Evolutionary conservation across 2,329 filamentous ascomycete genomes (phyloP), one percentile per base, ranked within the genome.

Genomic region (Paecilomyces niveus): DNA sequence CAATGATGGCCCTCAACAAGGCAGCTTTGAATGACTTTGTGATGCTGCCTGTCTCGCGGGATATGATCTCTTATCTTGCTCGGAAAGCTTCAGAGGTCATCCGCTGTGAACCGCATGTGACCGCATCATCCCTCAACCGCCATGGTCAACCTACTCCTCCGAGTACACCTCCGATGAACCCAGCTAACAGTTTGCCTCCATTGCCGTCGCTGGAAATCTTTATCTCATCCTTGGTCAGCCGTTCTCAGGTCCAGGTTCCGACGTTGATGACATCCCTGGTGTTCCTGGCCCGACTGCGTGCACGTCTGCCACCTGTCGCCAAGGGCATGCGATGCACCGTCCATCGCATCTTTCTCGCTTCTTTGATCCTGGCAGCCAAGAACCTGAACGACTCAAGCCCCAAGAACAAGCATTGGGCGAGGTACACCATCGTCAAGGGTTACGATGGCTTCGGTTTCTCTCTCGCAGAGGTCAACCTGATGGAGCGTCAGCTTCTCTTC

Each of bases 401-500:
- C 63, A 97, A 97, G 87, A 99, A 99, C 85, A 97, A 97, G 86
- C 94, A 99, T 83, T 99, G 94, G 94, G 92, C 94, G 64, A 88
- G 87, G 69, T 99, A 97, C 81, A 96, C 89, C 60, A 80, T 87
- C 68, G 87, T 96, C 66, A 83, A 82, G 62, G 85, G 84, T 57
- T 88, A 81, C 73, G 85, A 86, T 10, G 85, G 81, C 70, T 99
- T 97, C 70, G 90, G 92, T 67, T 97, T 99, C 82, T 93, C 87
- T 68, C 83, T 92, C 65, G 94, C 90, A 35, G 94, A 99, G 78
- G 94, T 99, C 68, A 99, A 99, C 80, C 83, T 97, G 62, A 99
- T 99, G 94, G 94, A 99, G 83, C 95, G 96, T 83, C 94, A 99
- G 78, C 84, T 99, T 31, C 87, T 99, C 56, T 94, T 91, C 80